Evolutionary conservation across 2,329 filamentous ascomycete genomes (phyloP).

Genomic region (Xylariaceae sp.): DNA sequence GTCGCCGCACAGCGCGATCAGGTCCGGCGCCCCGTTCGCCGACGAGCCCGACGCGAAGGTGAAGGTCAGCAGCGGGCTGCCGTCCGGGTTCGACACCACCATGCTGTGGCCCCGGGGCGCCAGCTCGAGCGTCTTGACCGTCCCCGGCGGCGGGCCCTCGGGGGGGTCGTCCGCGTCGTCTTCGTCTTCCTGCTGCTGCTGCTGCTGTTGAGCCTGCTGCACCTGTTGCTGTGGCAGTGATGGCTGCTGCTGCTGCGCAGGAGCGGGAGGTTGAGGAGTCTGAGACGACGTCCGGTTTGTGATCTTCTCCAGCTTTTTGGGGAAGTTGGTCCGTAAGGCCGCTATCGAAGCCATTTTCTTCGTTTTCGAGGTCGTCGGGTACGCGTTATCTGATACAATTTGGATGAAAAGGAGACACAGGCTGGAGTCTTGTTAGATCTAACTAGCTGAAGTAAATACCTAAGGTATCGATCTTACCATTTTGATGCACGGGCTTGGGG

Average conservation of each 20-base stretch:
- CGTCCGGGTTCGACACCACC: constrained; percentile 2
- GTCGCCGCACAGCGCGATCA: constrained; percentile 7
- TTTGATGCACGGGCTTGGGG: too few relatives aligned
- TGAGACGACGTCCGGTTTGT: too few relatives aligned
- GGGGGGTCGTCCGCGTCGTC: background rate
- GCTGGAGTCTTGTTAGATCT: too few relatives aligned
- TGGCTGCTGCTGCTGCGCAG: background rate
- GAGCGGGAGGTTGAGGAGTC: too few relatives aligned
- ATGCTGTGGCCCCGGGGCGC: constrained; percentile 7
- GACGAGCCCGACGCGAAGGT: constrained; percentile 6
- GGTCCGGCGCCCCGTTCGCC: constrained; percentile 5
- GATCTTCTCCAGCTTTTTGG: too few relatives aligned
- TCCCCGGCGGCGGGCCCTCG: background rate
- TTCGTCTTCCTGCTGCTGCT: background rate
- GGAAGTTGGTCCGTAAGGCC: background rate
- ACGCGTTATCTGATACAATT: too few relatives aligned
- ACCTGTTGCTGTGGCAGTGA: background rate
- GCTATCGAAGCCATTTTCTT: constrained; percentile 1
- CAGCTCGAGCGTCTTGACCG: constrained; percentile 5
- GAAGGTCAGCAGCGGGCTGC: constrained; percentile 7
- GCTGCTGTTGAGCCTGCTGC: background rate
- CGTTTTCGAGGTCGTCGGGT: too few relatives aligned
- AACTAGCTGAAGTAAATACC: too few relatives aligned
- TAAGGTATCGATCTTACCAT: too few relatives aligned
- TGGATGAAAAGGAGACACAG: too few relatives aligned